Evolutionary conservation across 2,329 filamentous ascomycete genomes (phyloP), one percentile per base, ranked within the genome.

Genomic region (Nigrospora oryzae): DNA sequence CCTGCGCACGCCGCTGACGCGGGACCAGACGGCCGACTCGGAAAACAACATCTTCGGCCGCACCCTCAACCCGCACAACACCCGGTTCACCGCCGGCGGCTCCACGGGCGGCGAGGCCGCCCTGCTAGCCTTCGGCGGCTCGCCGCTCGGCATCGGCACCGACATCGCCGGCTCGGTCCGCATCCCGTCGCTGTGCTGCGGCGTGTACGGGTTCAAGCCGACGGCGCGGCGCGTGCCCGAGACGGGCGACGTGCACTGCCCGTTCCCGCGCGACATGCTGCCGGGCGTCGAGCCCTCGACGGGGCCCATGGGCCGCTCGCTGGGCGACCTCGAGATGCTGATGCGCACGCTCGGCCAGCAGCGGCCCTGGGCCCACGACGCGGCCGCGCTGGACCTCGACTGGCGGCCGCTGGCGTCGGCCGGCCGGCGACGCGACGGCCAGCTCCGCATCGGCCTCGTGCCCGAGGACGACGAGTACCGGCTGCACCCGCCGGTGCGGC

Each of bases 401-500:
- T 81, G 76, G 76, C 61, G 66, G 17, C 7, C 23, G 11, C 12
- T 42, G 5, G 34, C 36, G 19, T 46, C 43, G 1, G 46, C 64
- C 1, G 23, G 4, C 3, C 11, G 11, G 12, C 17, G 11, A 3
- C 54, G 50, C 16, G 41, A 36, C 3, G 31, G 46, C 4, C 53
- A 58, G 38, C 49, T 79, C 4, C 64, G 63, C 0, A 69, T 81
- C 35, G 77, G 77, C 0, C 49, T 79, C 1, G 53, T 76, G 11
- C 46, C 65, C 2, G 69, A 72, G 38, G 71, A 77, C 49, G 59
- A 65, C 0, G 56, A 68, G 2, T 69, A 69, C 30, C 73, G 71
- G 0, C 58, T 78, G 0, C 73, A 77, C 19, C 74, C 77, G 0
- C 70, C 74, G 0, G 65, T 79, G 2, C 64, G 61, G 2, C 63